These are phyloP conservation scores for Inga laurina DNA, from an alignment of 306 rosid genomes.

Conservation along the genomic window DNA sequence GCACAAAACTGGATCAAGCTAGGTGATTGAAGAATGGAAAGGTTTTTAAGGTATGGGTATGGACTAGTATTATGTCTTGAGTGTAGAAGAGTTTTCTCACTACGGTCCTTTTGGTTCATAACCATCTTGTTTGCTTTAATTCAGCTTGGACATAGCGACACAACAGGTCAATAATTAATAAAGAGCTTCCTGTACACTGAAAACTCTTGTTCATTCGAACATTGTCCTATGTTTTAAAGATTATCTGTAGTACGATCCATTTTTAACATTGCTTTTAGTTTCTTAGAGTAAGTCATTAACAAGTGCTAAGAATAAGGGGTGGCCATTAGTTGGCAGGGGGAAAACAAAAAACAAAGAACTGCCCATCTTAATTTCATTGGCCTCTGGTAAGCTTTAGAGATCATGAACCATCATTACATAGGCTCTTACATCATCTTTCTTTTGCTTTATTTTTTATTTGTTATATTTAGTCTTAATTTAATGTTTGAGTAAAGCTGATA, in stretches of 20 bases:
- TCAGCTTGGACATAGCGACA: neutral
- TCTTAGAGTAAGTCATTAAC: neutral
- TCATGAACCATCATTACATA: neutral
- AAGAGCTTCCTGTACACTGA: no score
- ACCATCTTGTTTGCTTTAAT: neutral
- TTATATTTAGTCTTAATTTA: neutral
- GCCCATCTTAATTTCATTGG: neutral
- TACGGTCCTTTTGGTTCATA: neutral
- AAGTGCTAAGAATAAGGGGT: no score
- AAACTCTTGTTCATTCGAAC: neutral
- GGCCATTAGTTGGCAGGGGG: no score
- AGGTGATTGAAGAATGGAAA: neutral
- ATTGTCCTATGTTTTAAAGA: neutral
- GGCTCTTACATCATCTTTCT: neutral
- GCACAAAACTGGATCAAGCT: constrained; percentile 10
- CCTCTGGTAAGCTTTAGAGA: neutral
- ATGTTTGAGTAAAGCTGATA: neutral
- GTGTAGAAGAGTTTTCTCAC: neutral
- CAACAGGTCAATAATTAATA: neutral
- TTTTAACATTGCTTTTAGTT: neutral
- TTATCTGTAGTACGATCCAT: neutral
- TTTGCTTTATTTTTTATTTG: neutral
- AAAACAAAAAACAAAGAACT: no score
- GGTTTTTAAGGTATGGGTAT: neutral
- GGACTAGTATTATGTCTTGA: neutral